A percentile compares a stretch with the other conserved stretches of the same genome.
These are phyloP conservation scores for Pseudocercospora fijiensis DNA, from an alignment of 2,329 filamentous ascomycete genomes.

Conservation along the genomic window DNA sequence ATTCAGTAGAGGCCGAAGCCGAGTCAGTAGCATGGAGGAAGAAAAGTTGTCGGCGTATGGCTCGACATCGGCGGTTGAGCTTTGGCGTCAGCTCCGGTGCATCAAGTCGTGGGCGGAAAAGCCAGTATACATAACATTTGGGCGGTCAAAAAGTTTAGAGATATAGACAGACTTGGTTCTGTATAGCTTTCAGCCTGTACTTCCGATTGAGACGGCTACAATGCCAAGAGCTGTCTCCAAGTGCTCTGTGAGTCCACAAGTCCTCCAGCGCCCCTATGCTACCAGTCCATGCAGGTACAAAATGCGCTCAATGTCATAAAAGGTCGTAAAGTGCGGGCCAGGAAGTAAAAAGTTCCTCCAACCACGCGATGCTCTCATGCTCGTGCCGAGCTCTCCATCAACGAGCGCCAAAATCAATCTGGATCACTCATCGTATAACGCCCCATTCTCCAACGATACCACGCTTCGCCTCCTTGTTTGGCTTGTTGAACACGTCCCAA, in stretches of 20 bases:
- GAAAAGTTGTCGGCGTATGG: neutral
- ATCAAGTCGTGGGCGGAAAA: neutral
- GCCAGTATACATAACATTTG: neutral
- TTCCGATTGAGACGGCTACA: neutral
- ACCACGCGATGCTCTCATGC: neutral
- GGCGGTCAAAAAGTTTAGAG: neutral
- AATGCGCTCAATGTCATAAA: constrained; percentile 2
- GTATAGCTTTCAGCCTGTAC: neutral
- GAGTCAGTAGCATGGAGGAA: neutral
- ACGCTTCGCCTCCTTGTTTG: constrained; percentile 60
- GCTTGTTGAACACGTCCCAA: constrained; percentile 92
- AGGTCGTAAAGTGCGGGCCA: neutral
- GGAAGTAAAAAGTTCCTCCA: neutral
- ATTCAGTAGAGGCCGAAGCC: neutral
- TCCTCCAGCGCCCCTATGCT: neutral
- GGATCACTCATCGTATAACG: constrained; percentile 56
- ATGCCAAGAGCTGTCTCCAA: neutral
- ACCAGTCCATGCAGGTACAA: constrained; percentile 6
- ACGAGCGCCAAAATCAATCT: neutral
- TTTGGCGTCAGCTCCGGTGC: neutral
- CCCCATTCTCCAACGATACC: constrained; percentile 69
- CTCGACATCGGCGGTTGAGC: neutral
- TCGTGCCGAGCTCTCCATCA: neutral
- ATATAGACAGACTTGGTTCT: neutral
- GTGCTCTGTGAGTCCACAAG: neutral